A percentile compares a stretch with the other conserved stretches of the same genome.
phyloP scores from a whole-genome alignment of 805 yeast genomes.

The Millerozyma acaciae region DNA sequence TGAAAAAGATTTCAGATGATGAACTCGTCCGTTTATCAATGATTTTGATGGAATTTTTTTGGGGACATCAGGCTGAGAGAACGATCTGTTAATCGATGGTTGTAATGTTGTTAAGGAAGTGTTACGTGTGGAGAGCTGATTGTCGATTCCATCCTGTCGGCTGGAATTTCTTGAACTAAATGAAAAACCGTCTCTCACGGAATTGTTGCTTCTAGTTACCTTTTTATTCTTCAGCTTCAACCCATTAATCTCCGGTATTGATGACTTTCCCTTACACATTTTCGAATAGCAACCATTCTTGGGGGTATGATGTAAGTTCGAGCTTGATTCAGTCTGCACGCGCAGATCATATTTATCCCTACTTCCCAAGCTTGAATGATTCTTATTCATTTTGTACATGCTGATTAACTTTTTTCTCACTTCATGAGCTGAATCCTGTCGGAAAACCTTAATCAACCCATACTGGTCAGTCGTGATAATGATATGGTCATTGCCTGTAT shows the following conservation, averaged over 20 bases:
- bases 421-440: conserved; percentile 68
- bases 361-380: background rate
- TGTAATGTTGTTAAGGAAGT: conserved; percentile 2
- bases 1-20: background rate
- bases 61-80: conserved; percentile 2
- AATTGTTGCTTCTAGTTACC: too few relatives aligned
- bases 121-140: too few relatives aligned
- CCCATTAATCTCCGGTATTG: too few relatives aligned
- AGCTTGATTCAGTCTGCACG: too few relatives aligned
- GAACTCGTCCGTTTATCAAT: conserved; percentile 1
- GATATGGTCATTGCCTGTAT: conserved; percentile 36
- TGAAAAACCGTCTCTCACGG: too few relatives aligned
- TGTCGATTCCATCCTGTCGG: too few relatives aligned
- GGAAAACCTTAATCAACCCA: conserved; percentile 71
- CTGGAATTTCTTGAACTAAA: too few relatives aligned
- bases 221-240: too few relatives aligned
- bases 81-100: background rate
- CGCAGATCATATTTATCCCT: background rate
- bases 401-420: conserved; percentile 22
- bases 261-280: too few relatives aligned
- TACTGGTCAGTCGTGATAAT: conserved; percentile 72
- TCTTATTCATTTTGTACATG: conserved; percentile 10
- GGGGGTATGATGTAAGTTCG: too few relatives aligned
- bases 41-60: conserved; percentile 6
- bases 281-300: too few relatives aligned